These are phyloP conservation scores for Thelonectria blattea DNA, from an alignment of 2,329 filamentous ascomycete species.

Conservation along the genomic window DNA sequence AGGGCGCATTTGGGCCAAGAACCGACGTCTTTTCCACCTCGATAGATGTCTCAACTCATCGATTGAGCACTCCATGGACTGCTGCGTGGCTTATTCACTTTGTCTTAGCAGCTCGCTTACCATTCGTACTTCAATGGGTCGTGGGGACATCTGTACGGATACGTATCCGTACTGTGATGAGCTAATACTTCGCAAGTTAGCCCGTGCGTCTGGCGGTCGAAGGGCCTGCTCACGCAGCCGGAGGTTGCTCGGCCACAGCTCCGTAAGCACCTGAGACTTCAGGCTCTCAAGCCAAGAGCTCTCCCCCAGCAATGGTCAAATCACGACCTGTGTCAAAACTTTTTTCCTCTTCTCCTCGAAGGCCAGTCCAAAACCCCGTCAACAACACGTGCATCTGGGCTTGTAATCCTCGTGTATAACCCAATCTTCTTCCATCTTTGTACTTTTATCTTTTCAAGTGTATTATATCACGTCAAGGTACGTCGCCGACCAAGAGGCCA, in stretches of 20 bases:
- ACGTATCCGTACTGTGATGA: too few species aligned
- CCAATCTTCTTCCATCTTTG: conserved; percentile 21
- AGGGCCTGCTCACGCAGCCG: neutral
- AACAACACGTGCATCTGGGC: conserved; percentile 30
- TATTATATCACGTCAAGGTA: conserved; percentile 35
- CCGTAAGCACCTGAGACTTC: conserved; percentile 43
- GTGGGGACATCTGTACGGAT: too few species aligned
- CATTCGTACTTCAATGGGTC: neutral
- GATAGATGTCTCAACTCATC: too few species aligned
- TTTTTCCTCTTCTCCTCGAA: conserved; percentile 37
- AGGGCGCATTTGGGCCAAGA: too few species aligned
- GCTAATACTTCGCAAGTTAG: conserved; percentile 1
- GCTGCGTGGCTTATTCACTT: neutral
- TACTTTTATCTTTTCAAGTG: conserved; percentile 28
- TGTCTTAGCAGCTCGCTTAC: neutral
- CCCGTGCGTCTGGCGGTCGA: conserved; percentile 17
- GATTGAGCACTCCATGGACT: neutral
- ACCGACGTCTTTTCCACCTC: too few species aligned
- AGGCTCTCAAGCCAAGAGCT: conserved; percentile 37
- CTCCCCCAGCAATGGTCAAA: conserved; percentile 21
- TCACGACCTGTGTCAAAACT: conserved; percentile 33
- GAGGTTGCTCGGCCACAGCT: neutral
- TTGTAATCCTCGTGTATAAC: conserved; percentile 26
- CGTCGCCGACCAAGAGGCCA: conserved; percentile 21
- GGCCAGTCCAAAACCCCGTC: conserved; percentile 35